Percentiles rank a stretch among this genome's conserved stretches.
These are phyloP conservation scores for Aspergillus aculeatinus DNA, from an alignment of 2,329 filamentous ascomycete species.

Conservation along the genomic window DNA sequence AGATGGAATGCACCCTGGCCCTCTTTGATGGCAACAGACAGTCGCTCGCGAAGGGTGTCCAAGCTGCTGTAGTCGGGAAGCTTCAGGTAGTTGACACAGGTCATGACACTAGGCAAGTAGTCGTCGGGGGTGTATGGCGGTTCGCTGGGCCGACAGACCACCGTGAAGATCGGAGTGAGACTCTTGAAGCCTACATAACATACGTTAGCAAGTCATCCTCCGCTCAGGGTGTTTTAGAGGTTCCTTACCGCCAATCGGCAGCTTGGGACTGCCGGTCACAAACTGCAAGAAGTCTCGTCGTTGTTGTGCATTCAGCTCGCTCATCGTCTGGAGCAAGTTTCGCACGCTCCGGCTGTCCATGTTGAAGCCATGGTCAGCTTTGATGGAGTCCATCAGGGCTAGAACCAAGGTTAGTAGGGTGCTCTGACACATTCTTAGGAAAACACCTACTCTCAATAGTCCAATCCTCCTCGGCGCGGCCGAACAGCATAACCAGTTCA, in stretches of 20 bases:
- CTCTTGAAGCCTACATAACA: constrained; percentile 79
- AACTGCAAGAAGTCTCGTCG: constrained; percentile 96
- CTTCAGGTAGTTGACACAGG: constrained; percentile 98
- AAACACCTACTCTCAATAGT: constrained; percentile 80
- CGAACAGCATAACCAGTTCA: constrained; percentile 93
- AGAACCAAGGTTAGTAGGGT: constrained; percentile 27
- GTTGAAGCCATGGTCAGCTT: constrained; percentile 97
- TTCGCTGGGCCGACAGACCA: constrained; percentile 98
- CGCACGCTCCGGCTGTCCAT: constrained; percentile 96
- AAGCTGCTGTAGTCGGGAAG: constrained; percentile 87
- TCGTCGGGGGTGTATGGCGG: constrained; percentile 91
- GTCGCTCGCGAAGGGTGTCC: constrained; percentile 71
- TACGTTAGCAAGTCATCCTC: constrained; percentile 28
- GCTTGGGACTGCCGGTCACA: constrained; percentile 94
- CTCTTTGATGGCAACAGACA: constrained; percentile 85
- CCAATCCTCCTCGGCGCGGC: constrained; percentile 92
- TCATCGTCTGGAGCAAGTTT: constrained; percentile 93
- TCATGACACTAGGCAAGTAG: constrained; percentile 99
- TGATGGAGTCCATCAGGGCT: constrained; percentile 97
- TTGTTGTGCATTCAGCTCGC: constrained; percentile 70
- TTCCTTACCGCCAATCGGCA: constrained; percentile 87
- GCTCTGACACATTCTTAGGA: too few relatives aligned
- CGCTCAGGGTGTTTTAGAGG: too few relatives aligned
- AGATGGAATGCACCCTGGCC: constrained; percentile 97
- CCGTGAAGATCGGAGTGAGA: constrained; percentile 96